A percentile compares a stretch with the other conserved stretches of the same genome.
Conservation (phyloP, 1,284 basidiomycete genomes). For the Sanghuangporus baumii region DNA sequence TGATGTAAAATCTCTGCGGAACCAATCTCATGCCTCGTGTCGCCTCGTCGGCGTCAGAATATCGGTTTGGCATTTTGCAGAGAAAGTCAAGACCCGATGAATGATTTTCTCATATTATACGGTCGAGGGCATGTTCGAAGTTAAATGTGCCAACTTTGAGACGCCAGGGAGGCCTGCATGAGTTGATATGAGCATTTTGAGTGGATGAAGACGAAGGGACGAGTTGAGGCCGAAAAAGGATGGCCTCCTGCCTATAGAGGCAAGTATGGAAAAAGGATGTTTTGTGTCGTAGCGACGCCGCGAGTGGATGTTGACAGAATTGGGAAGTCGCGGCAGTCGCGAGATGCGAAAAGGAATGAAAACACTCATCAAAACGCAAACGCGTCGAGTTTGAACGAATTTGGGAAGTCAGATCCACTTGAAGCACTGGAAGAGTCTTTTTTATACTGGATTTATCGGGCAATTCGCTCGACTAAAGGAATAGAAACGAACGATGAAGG, state of each 20-base stretch:
- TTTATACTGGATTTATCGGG: not conserved
- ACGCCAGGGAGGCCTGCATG: not conserved
- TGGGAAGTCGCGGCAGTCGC: not conserved
- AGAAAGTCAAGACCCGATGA: too few species aligned
- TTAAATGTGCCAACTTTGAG: not conserved
- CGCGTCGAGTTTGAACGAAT: not conserved
- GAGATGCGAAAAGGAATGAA: not conserved
- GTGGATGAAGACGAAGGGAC: not conserved
- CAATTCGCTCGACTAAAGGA: not conserved
- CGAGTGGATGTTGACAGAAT: not conserved
- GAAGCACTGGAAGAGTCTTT: not conserved
- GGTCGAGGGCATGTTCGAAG: too few species aligned
- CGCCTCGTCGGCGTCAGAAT: too few species aligned
- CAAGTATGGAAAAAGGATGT: conserved; percentile 4
- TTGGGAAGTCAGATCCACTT: not conserved
- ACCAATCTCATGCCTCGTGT: too few species aligned
- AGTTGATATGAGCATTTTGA: not conserved
- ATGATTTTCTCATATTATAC: too few species aligned
- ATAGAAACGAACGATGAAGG: not conserved
- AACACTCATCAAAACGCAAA: not conserved
- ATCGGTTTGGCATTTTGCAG: too few species aligned
- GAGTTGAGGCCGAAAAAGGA: not conserved
- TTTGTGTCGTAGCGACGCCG: not conserved
- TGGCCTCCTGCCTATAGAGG: conserved; percentile 1
- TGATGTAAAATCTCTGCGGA: too few species aligned